Percentiles rank a stretch among this genome's conserved stretches.
phyloP scores from a whole-genome alignment of 495 filamentous ascomycete species.

The Peziza echinospora region DNA sequence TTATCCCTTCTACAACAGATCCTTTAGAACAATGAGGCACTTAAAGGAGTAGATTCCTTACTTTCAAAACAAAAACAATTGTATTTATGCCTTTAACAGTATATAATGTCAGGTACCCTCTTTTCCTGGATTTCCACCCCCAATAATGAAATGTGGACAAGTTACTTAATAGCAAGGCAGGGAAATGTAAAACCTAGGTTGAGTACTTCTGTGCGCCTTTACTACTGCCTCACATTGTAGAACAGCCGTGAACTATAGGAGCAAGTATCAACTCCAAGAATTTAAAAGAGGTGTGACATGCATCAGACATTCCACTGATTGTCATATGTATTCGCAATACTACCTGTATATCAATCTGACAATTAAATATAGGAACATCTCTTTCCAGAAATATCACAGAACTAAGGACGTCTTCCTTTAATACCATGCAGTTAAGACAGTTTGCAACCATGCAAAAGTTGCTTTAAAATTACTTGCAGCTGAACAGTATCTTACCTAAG shows the following conservation, averaged over 20 bases:
- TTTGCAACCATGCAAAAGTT: not conserved
- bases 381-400: not conserved
- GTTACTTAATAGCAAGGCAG: not conserved
- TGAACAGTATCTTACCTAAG: too few relatives aligned
- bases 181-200: too few relatives aligned
- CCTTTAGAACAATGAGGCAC: slow-evolving; percentile 2
- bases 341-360: not conserved
- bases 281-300: not conserved
- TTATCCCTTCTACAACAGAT: not conserved
- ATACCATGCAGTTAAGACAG: not conserved
- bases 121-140: not conserved
- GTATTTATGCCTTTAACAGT: not conserved
- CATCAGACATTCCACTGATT: not conserved
- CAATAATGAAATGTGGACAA: not conserved
- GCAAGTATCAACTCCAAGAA: too few relatives aligned
- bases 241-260: too few relatives aligned
- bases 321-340: slow-evolving; percentile 1
- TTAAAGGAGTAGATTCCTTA: slow-evolving; percentile 3
- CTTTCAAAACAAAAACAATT: not conserved
- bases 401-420: slow-evolving; percentile 1
- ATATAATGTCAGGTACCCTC: slow-evolving; percentile 1
- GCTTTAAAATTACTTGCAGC: not conserved
- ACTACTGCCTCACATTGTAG: too few relatives aligned
- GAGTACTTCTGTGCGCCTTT: too few relatives aligned
- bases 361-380: not conserved